Conservation (phyloP, 768 basidiomycete species). For the Amanita subjunquillea region DNA sequence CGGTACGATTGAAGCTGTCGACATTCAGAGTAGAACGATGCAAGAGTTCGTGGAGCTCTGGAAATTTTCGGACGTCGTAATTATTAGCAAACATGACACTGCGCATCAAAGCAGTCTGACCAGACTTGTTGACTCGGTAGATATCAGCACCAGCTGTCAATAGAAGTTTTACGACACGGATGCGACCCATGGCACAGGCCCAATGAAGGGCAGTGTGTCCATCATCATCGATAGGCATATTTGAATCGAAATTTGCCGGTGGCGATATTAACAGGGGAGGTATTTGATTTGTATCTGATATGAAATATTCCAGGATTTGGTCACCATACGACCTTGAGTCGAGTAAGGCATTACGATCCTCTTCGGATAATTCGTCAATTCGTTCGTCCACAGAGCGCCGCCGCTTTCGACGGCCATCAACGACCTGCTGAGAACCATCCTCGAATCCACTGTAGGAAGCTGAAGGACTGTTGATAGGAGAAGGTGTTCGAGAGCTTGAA, state of each 20-base stretch:
- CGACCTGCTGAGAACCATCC: slow-evolving; percentile 25
- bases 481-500: slow-evolving; percentile 89
- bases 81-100: slow-evolving; percentile 99
- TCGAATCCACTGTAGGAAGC: slow-evolving; percentile 34
- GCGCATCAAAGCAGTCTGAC: slow-evolving; percentile 97
- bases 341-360: slow-evolving; percentile 34
- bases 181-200: slow-evolving; percentile 98
- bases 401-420: slow-evolving; percentile 30
- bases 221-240: slow-evolving; percentile 96
- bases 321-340: slow-evolving; percentile 80
- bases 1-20: slow-evolving; percentile 93
- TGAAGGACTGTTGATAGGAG: slow-evolving; percentile 60
- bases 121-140: slow-evolving; percentile 92
- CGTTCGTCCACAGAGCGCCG: slow-evolving; percentile 35
- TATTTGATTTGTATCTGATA: slow-evolving; percentile 90
- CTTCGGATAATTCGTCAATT: slow-evolving; percentile 34
- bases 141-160: slow-evolving; percentile 93
- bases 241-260: slow-evolving; percentile 86
- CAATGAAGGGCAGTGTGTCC: slow-evolving; percentile 96
- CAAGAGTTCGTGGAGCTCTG: slow-evolving; percentile 91
- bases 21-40: slow-evolving; percentile 99
- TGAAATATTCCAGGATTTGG: slow-evolving; percentile 96
- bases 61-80: slow-evolving; percentile 98
- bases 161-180: slow-evolving; percentile 90
- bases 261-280: slow-evolving; percentile 82